A percentile compares a stretch with the other conserved stretches of the same genome.
These are phyloP conservation scores for Coleophoma crateriformis DNA, from an alignment of 2,329 filamentous ascomycete species.

Conservation along the genomic window DNA sequence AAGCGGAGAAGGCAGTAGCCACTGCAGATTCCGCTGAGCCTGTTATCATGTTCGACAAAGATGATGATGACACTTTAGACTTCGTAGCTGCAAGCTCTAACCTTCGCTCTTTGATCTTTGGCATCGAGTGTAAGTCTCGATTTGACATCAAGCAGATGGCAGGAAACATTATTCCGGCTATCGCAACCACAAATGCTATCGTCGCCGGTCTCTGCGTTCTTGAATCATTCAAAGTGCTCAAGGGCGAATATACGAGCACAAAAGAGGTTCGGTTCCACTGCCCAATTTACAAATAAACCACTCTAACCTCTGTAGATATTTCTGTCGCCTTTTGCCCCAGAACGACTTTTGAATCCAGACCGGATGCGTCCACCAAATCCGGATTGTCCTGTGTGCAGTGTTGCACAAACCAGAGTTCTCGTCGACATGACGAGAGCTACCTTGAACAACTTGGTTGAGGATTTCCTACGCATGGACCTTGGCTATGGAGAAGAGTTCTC, in stretches of 20 bases:
- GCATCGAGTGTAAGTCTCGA: constrained; percentile 80
- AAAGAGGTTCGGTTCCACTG: constrained; percentile 56
- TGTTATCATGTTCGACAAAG: constrained; percentile 88
- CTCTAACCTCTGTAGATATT: constrained; percentile 53
- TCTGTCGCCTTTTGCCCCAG: constrained; percentile 61
- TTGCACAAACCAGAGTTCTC: constrained; percentile 60
- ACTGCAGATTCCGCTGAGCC: constrained; percentile 47
- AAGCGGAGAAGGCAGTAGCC: constrained; percentile 49
- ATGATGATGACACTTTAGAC: constrained; percentile 89
- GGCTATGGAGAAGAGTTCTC: constrained; percentile 79
- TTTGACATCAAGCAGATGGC: constrained; percentile 99
- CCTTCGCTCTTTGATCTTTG: constrained; percentile 81
- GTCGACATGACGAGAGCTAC: constrained; percentile 70
- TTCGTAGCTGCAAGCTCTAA: constrained; percentile 92
- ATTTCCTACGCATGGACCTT: constrained; percentile 63
- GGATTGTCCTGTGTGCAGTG: constrained; percentile 77
- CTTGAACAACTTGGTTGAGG: constrained; percentile 72
- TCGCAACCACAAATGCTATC: constrained; percentile 96
- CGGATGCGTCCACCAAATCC: constrained; percentile 63
- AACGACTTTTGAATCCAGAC: constrained; percentile 54
- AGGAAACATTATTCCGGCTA: constrained; percentile 97
- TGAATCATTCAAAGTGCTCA: constrained; percentile 86
- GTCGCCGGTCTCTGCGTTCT: constrained; percentile 89
- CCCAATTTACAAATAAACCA: background rate
- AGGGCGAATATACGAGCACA: constrained; percentile 61